phyloP scores from a whole-genome alignment of 148 eudicot species.

The Selenicereus undatus region DNA sequence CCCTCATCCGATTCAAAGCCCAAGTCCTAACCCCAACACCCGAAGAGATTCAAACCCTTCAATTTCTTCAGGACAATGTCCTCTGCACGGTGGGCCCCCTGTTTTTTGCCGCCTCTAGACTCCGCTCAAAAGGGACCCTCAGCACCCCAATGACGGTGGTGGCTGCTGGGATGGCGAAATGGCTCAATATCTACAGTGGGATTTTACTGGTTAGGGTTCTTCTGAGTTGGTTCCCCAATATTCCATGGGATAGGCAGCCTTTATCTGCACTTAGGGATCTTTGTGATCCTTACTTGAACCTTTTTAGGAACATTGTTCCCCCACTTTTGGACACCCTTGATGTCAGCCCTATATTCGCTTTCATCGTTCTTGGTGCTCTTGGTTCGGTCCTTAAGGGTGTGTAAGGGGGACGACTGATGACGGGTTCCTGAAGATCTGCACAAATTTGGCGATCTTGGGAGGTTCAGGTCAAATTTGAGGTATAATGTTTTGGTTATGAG shows the following conservation, averaged over 20 bases:
- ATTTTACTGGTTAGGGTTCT: constrained; percentile 80
- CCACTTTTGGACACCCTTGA: constrained; percentile 60
- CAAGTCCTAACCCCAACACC: not conserved
- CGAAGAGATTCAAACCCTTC: constrained; percentile 1
- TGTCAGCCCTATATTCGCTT: constrained; percentile 73
- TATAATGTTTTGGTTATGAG: not conserved
- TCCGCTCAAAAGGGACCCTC: constrained; percentile 34
- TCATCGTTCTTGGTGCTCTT: constrained; percentile 53
- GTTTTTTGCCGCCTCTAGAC: constrained; percentile 51
- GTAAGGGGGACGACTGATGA: not conserved
- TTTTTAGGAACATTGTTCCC: constrained; percentile 70
- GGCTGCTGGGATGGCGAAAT: constrained; percentile 61
- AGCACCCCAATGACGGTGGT: constrained; percentile 65
- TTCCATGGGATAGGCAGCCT: constrained; percentile 85
- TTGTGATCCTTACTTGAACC: constrained; percentile 70
- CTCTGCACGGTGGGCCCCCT: constrained; percentile 42
- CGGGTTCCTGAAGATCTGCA: not conserved
- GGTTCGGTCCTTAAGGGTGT: constrained; percentile 45
- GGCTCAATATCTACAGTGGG: constrained; percentile 74
- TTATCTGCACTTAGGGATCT: constrained; percentile 70
- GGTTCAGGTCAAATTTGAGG: constrained; percentile 15
- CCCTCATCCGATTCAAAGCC: not conserved
- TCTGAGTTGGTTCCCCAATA: constrained; percentile 76
- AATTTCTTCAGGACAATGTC: constrained; percentile 13
- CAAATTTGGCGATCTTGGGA: not conserved